Base-by-base conservation (phyloP, 2,329 filamentous ascomycete genomes). In the Botryotinia globosa region DNA sequence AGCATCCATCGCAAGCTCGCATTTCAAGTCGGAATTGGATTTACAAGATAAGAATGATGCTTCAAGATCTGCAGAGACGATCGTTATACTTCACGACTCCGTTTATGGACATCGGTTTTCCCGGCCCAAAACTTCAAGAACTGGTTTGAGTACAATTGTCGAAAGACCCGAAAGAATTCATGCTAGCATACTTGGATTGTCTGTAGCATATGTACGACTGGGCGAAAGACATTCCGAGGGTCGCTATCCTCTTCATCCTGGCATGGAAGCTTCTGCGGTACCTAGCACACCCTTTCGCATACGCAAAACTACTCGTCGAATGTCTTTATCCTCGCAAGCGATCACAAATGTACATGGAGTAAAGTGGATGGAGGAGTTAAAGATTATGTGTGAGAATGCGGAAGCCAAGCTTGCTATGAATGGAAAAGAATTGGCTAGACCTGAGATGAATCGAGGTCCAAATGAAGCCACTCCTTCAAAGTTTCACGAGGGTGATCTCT, bases 101-200 rank as follows among this genome's bases (percentile, higher is more conserved):
- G 97, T 95, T 82, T 99, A 98, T 81, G 94, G 95, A 37, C 96
- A 99, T 83, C 91, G 94, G 34, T 99, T 90, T 82, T 93, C 94
- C 18, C 88, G 96, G 62, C 94, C 94, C 6, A 91, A 92, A 77
- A 91, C 94, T 0, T 91, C 89, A 34, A 91, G 91, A 78, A 87
- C 85, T 62, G 87, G 88, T 25, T 86, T 98, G 1, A 89, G 85
- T 78, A 92, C 90, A 72, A 97, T 99, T 76, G 94, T 99, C 66
- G 96, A 99, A 83, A 88, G 96, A 18, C 96, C 96, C 0, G 96
- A 99, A 83, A 87, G 96, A 73, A 90, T 99, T 75, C 92, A 92
- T 77, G 96, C 96, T 7, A 90, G 90, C 74, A 88, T 95, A 0
- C 81, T 98, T 67, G 96, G 96, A 4, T 86, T 98, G 9, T 91